A percentile compares a stretch with the other conserved stretches of the same genome.
Evolutionary conservation across 805 yeast species (phyloP).

Genomic region (Kuraishia ogatae): DNA sequence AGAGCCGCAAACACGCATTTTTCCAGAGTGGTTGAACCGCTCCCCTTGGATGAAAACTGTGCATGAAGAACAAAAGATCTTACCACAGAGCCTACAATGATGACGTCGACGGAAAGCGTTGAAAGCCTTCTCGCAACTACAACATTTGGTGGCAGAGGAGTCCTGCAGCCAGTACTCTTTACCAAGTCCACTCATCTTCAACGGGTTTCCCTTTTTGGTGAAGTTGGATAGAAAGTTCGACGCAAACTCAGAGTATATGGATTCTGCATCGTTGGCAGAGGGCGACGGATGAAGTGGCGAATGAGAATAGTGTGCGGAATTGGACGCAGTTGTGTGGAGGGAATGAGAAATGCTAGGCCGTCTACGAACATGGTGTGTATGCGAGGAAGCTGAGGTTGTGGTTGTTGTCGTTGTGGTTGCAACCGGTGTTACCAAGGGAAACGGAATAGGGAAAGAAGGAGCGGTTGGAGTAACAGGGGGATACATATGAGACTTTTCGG

Average conservation of each 20-base stretch:
- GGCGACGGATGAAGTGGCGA: not conserved
- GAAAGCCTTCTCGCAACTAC: slow-evolving; percentile 72
- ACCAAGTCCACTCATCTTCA: slow-evolving; percentile 33
- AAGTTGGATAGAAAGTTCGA: slow-evolving; percentile 4
- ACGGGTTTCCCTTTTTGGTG: slow-evolving; percentile 14
- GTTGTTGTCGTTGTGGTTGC: not conserved
- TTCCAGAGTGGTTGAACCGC: slow-evolving; percentile 54
- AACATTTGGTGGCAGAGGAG: slow-evolving; percentile 82
- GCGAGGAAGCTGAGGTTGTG: not conserved
- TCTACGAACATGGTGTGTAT: not conserved
- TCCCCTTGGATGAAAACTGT: slow-evolving; percentile 65
- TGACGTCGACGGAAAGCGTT: slow-evolving; percentile 85
- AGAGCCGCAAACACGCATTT: slow-evolving; percentile 67
- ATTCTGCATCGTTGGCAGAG: slow-evolving; percentile 3
- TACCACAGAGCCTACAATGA: slow-evolving; percentile 95
- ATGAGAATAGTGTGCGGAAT: not conserved
- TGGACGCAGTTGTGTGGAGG: not conserved
- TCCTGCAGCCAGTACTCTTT: slow-evolving; percentile 95
- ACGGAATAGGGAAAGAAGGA: not conserved
- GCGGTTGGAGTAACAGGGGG: not conserved
- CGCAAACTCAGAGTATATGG: slow-evolving; percentile 3
- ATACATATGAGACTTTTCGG: not conserved
- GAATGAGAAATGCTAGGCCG: slow-evolving; percentile 5
- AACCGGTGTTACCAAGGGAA: not conserved
- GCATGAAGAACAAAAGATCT: slow-evolving; percentile 82